Evolutionary conservation across 768 basidiomycete genomes (phyloP), one percentile per base, ranked within the genome.

Genomic region (Kwoniella heveanensis): DNA sequence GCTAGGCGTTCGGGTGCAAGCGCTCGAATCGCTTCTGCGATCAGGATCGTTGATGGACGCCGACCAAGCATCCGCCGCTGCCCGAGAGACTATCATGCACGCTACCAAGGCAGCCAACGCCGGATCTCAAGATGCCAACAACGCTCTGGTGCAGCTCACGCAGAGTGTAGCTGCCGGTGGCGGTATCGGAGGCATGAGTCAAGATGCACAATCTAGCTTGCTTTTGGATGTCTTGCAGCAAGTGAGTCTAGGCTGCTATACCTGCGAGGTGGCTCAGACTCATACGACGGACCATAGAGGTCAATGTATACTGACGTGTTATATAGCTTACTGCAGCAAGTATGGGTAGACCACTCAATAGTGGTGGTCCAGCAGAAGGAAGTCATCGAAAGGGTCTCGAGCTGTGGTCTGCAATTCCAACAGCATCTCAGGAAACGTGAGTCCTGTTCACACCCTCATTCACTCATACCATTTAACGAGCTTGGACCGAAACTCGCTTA

Each of bases 201-300:
- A 67, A 50, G 72, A 68, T 47, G 67, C 68, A 8, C 68, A 73
- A 52, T 64, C 64, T 13, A 63, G 65, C 24, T 46, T 78, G 62
- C 65, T 75, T 37, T 65, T 72, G 67, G 75, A 76, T 36, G 75
- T 75, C 5, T 58, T 74, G 30, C 75, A 72, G 61, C 75, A 75
- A 64, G 73, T 76, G 48, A 64, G 64, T 27, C 6, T 19, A 10
- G 19, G 8, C 39, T 44, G 9, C 19, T 4, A 19, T 2, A 4
- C 19, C 5, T 37, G 2, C 25, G 2, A 3, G 22, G 26, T 22
- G 44, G 27, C n/a, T n/a, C n/a, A n/a, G n/a, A n/a, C n/a, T n/a
- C n/a, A n/a, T n/a, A n/a, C n/a, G n/a, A n/a, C n/a, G n/a, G n/a
- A 37, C 21, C 9, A n/a, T 32, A 1, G 17, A 4, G 27, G 30